Percentiles rank a stretch among this genome's conserved stretches.
These are phyloP conservation scores for Acanthamoeba triangularis DNA, from an alignment of 208 protist genomes.

Conservation along the genomic window DNA sequence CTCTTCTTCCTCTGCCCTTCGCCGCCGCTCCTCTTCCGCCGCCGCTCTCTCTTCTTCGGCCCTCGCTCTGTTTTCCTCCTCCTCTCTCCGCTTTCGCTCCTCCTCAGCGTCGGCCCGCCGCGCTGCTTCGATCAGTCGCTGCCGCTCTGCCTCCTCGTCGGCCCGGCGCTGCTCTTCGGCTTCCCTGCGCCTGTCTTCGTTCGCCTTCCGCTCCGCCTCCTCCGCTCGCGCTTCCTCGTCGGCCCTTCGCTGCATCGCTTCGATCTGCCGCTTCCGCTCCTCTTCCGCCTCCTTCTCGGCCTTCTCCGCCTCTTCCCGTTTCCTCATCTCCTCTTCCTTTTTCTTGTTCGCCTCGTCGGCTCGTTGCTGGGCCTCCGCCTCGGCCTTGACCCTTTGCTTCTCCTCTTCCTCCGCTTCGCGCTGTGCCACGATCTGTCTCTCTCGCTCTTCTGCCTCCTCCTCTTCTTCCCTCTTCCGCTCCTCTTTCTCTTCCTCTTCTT, in stretches of 20 bases:
- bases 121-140: neutral
- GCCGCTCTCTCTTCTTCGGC: neutral
- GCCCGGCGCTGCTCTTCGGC: neutral
- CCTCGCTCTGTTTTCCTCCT: neutral
- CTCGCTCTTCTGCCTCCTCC: neutral
- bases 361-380: neutral
- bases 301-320: neutral
- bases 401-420: neutral
- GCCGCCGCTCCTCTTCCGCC: neutral
- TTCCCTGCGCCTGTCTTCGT: neutral
- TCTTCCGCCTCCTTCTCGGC: neutral
- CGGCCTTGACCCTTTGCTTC: neutral
- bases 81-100: neutral
- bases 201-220: neutral
- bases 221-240: no score
- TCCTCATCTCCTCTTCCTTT: neutral
- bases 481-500: neutral
- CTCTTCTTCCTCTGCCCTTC: neutral
- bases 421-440: neutral
- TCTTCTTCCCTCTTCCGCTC: neutral
- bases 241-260: no score
- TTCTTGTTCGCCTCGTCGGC: neutral
- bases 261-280: neutral
- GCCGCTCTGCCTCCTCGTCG: neutral
- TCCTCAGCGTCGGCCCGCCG: no score